Base-by-base conservation (phyloP, 2,329 filamentous ascomycete species). In the Cladophialophora bantiana region DNA sequence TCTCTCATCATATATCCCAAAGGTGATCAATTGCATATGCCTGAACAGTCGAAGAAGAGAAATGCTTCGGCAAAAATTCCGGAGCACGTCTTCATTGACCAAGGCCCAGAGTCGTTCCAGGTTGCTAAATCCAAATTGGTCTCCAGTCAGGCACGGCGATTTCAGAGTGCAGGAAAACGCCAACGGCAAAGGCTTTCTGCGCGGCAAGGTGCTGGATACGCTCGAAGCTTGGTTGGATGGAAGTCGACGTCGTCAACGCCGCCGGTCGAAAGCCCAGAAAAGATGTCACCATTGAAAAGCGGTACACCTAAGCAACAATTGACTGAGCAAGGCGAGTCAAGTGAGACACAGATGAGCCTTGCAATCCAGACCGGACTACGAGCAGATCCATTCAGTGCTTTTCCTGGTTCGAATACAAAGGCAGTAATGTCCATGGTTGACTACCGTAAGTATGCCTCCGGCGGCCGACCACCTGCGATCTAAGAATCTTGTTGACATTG, bases 181-280 rank as follows among this genome's bases (percentile, higher is more conserved):
- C 63, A 59, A n/a, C 57, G 40, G 32, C 66, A 66, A 38, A 57
- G 59, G 35, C 34, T 45, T 4, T 60, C 54, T 5, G 66, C 66
- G 13, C 40, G 35, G 35, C 32, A 63, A 34, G 53, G 50, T 56
- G 66, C 66, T 36, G 66, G 40, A 15, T 66, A 68, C 40, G 66
- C 63, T 4, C 58, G 66, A 7, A 66, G 66, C 42, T 59, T 68
- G n/a, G 66, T 68, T 5, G 66, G 66, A 3, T 68, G 66, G 66
- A 40, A 50, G 36, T 59, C 65, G 34, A 35, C 36, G 4, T 58
- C 64, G n/a, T 52, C 50, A 2, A 67, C 59, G 20, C 64, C 64
- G 7, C 36, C 54, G 7, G 45, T 18, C 40, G 62, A 53, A 34
- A 36, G 40, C 12, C 56, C n/a, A 18, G 35, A 38, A 45, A 45